A percentile compares a stretch with the other conserved stretches of the same genome.
Evolutionary conservation across 73 alveolate species (phyloP).

Genomic region (Symbiodinium natans): DNA sequence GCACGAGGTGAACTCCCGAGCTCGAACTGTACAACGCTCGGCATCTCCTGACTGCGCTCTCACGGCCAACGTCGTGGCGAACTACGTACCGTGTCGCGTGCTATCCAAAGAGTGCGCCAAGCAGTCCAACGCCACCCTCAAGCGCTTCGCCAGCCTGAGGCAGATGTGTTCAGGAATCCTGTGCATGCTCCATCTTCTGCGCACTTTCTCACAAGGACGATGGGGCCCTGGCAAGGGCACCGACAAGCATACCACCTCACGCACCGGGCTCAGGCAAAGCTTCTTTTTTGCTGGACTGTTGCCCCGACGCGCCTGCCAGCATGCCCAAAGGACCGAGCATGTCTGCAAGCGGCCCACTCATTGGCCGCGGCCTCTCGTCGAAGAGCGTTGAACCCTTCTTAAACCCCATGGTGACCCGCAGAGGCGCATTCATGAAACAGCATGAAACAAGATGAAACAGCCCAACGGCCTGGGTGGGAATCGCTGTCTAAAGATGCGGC

Average conservation of each 20-base stretch:
- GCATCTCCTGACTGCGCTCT: not conserved
- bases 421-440: too few species aligned
- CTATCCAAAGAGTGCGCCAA: constrained; percentile 44
- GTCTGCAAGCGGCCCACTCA: constrained; percentile 69
- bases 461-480: constrained; percentile 66
- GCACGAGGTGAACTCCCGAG: not conserved
- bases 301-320: constrained; percentile 23
- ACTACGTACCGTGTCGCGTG: not conserved
- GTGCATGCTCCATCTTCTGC: not conserved
- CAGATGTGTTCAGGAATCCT: too few species aligned
- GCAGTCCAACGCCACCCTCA: constrained; percentile 45
- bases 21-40: not conserved
- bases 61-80: not conserved
- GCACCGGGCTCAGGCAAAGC: too few species aligned
- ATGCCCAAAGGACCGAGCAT: constrained; percentile 66
- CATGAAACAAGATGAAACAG: too few species aligned
- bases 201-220: not conserved
- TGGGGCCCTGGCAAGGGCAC: constrained; percentile 18
- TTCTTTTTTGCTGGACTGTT: not conserved
- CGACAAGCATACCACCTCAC: constrained; percentile 51
- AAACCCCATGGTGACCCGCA: too few species aligned
- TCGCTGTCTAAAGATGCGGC: constrained; percentile 53
- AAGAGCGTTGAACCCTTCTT: not conserved
- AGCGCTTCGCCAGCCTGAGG: constrained; percentile 45
- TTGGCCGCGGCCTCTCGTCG: constrained; percentile 40